Evolutionary conservation across 2,329 filamentous ascomycete genomes (phyloP).

Genomic region (Graphilbum sp.): DNA sequence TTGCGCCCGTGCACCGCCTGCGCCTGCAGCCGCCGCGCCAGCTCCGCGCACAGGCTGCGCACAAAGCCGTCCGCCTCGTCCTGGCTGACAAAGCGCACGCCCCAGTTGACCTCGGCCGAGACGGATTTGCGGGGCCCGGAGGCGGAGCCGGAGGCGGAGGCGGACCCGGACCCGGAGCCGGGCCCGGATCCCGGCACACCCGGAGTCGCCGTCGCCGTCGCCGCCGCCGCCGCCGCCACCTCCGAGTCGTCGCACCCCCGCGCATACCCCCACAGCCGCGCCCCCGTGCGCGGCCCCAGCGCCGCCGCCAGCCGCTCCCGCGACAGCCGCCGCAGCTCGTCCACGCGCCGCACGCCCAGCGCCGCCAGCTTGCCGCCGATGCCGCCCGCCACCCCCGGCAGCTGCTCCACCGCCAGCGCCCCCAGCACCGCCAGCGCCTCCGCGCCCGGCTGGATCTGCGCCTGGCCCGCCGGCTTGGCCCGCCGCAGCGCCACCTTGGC

Average conservation of each 20-base stretch:
- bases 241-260: conserved; percentile 82
- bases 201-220: no score
- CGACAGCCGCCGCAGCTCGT: conserved; percentile 61
- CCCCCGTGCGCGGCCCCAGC: conserved; percentile 83
- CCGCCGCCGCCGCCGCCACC: conserved; percentile 72
- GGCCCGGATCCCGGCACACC: no score
- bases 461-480: conserved; percentile 88
- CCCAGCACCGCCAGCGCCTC: conserved; percentile 63
- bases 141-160: no score
- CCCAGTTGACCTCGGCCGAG: conserved; percentile 96
- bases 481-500: conserved; percentile 82
- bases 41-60: conserved; percentile 65
- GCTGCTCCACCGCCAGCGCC: conserved; percentile 57
- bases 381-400: conserved; percentile 87
- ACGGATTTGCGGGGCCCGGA: conserved; percentile 82
- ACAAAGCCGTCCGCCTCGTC: conserved; percentile 91
- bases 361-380: conserved; percentile 80
- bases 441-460: conserved; percentile 63
- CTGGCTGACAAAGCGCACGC: conserved; percentile 83
- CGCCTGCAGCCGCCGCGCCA: conserved; percentile 64
- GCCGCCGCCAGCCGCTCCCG: conserved; percentile 58
- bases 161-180: no score
- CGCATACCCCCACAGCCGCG: conserved; percentile 79
- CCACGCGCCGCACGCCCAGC: conserved; percentile 65
- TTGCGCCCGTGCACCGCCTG: conserved; percentile 78